Evolutionary conservation across 176 grass and related monocot genomes (phyloP), one percentile per base, ranked within the genome.

Genomic region (Thalia dealbata): DNA sequence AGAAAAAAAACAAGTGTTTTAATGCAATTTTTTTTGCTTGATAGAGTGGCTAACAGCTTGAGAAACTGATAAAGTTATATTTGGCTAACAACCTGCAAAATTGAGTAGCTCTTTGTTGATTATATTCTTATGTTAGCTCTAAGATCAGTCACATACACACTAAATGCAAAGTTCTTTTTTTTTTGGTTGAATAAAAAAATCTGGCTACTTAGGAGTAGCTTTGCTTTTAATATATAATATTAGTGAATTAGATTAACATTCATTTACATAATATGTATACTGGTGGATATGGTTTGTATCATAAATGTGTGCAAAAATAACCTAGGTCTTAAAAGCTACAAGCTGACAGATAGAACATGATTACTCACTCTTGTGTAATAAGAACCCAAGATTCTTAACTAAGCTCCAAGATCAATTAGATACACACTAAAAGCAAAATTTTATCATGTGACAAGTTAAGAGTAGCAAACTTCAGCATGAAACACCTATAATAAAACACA

Each of bases 301-400:
- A 55, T 21, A 21, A 2, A 21, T 55, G 19, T 6, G 19, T 7
- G n/a, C n/a, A n/a, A 18, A 21, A 1, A 55, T 21, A 55, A 55
- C 52, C 16, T 21, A 19, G 5, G 52, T n/a, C n/a, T n/a, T n/a
- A n/a, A n/a, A n/a, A n/a, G n/a, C n/a, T n/a, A n/a, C n/a, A n/a
- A n/a, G n/a, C n/a, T n/a, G n/a, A n/a, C n/a, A 55, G 3, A 55
- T 19, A 7, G 14, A 6, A 19, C n/a, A 55, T 19, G 15, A 77
- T 67, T 60, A 91, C 85, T 71, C 80, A 96, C 92, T 52, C 84
- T 78, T 74, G 81, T 81, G 80, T 96, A 76, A 96, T 96, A 71
- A 87, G 85, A 70, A 96, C 85, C 75, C 89, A n/a, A n/a, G n/a
- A n/a, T n/a, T n/a, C n/a, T n/a, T n/a, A n/a, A n/a, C n/a, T n/a